Evolutionary conservation across 805 yeast species (phyloP).

Genomic region (Metschnikowia kunwiensis): DNA sequence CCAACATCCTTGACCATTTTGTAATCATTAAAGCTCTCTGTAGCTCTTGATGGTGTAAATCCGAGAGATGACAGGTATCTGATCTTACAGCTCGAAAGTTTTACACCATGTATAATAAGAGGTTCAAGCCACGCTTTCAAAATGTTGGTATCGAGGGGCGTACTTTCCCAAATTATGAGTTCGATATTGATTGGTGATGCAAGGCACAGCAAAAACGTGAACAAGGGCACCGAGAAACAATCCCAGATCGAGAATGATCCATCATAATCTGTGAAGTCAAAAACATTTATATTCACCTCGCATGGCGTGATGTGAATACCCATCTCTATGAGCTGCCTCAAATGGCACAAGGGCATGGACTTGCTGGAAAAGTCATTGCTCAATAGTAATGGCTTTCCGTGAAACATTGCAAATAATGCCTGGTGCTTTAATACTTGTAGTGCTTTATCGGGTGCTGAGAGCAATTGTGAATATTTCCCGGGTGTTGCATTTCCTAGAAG

Average conservation of each 20-base stretch:
- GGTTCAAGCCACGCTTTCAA: conserved; percentile 14
- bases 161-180: conserved; percentile 14
- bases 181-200: conserved; percentile 18
- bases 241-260: conserved; percentile 8
- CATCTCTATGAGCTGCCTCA: conserved; percentile 19
- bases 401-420: conserved; percentile 15
- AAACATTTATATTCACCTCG: conserved; percentile 17
- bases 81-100: conserved; percentile 16
- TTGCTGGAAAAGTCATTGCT: conserved; percentile 12
- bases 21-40: not conserved
- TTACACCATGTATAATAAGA: conserved; percentile 13
- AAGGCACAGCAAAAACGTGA: conserved; percentile 12
- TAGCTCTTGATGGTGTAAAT: not conserved
- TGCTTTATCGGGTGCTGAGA: not conserved
- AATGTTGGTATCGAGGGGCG: conserved; percentile 7
- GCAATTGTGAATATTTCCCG: not conserved
- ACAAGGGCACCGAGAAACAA: conserved; percentile 10
- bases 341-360: conserved; percentile 12
- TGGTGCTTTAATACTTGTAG: conserved; percentile 14
- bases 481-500: conserved; percentile 1
- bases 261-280: conserved; percentile 12
- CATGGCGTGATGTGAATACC: conserved; percentile 22
- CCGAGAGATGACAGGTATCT: conserved; percentile 14
- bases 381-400: conserved; percentile 10
- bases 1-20: conserved; percentile 1